These are phyloP conservation scores for Orbilia ellipsospora DNA, from an alignment of 2,329 filamentous ascomycete species.

Conservation along the genomic window DNA sequence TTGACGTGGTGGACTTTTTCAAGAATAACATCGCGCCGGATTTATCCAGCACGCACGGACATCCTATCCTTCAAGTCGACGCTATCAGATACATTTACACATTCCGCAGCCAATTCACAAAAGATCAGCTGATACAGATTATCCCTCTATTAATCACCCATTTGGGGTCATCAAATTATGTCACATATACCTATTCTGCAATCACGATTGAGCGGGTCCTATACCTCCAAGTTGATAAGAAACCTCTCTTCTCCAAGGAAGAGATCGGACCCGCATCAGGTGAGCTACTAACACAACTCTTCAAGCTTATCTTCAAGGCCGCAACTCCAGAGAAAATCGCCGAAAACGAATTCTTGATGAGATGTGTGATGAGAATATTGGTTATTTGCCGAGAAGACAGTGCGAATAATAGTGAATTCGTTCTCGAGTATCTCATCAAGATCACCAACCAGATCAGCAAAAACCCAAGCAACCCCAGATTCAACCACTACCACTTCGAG, in stretches of 20 bases:
- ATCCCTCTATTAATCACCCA: constrained; percentile 92
- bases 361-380: constrained; percentile 96
- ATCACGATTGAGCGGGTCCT: constrained; percentile 95
- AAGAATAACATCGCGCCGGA: constrained; percentile 91
- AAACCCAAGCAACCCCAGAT: constrained; percentile 96
- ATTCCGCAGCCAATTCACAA: constrained; percentile 93
- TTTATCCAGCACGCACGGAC: constrained; percentile 72
- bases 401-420: constrained; percentile 76
- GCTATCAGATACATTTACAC: constrained; percentile 98
- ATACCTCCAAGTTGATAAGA: constrained; percentile 77
- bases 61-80: constrained; percentile 93
- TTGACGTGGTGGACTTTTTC: constrained; percentile 95
- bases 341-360: constrained; percentile 98
- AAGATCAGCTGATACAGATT: constrained; percentile 89
- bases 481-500: constrained; percentile 99
- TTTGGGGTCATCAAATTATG: constrained; percentile 88
- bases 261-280: constrained; percentile 85
- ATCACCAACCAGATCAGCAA: constrained; percentile 92
- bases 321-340: constrained; percentile 89
- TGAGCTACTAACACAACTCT: constrained; percentile 87
- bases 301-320: constrained; percentile 88
- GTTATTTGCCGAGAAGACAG: constrained; percentile 91
- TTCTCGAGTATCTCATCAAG: constrained; percentile 84
- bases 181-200: constrained; percentile 96
- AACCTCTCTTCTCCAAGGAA: constrained; percentile 78